Evolutionary conservation across 371 early-diverging fungal genomes (phyloP).

Genomic region (Cokeromyces recurvatus): DNA sequence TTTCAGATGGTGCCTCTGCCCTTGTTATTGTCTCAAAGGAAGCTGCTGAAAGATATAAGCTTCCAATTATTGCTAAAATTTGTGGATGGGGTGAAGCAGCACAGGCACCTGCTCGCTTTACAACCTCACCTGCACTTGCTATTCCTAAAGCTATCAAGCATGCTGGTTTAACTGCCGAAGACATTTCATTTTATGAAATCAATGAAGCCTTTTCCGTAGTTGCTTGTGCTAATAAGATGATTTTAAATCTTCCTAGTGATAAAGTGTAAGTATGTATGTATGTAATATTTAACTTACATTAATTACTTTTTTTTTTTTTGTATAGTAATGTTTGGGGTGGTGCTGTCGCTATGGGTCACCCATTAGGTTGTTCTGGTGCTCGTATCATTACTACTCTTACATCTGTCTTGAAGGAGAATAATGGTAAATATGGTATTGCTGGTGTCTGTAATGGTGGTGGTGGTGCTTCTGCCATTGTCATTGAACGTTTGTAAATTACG

Average conservation of each 20-base stretch:
- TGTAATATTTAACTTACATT: background rate
- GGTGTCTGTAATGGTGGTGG: constrained; percentile 98
- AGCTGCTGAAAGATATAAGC: constrained; percentile 69
- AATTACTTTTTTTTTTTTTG: background rate
- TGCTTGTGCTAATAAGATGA: constrained; percentile 84
- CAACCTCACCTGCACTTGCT: constrained; percentile 89
- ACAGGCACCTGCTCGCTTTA: constrained; percentile 83
- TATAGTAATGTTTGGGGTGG: constrained; percentile 88
- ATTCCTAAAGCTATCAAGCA: constrained; percentile 87
- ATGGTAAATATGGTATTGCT: constrained; percentile 83
- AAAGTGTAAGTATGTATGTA: constrained; percentile 48
- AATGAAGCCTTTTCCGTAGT: constrained; percentile 99
- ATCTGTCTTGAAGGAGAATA: constrained; percentile 63
- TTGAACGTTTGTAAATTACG: constrained; percentile 63
- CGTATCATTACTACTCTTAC: constrained; percentile 86
- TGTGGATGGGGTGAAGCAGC: constrained; percentile 74
- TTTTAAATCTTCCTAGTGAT: constrained; percentile 64
- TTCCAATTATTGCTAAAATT: constrained; percentile 74
- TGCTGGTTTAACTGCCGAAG: constrained; percentile 64
- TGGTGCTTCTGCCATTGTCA: constrained; percentile 85
- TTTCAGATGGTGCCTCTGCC: constrained; percentile 95
- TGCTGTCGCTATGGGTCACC: constrained; percentile 97
- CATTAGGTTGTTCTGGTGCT: constrained; percentile 96
- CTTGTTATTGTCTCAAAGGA: constrained; percentile 78
- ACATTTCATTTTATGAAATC: constrained; percentile 85